Conservation (phyloP, 2,329 filamentous ascomycete species). For the Sodiomyces alkalinus region DNA sequence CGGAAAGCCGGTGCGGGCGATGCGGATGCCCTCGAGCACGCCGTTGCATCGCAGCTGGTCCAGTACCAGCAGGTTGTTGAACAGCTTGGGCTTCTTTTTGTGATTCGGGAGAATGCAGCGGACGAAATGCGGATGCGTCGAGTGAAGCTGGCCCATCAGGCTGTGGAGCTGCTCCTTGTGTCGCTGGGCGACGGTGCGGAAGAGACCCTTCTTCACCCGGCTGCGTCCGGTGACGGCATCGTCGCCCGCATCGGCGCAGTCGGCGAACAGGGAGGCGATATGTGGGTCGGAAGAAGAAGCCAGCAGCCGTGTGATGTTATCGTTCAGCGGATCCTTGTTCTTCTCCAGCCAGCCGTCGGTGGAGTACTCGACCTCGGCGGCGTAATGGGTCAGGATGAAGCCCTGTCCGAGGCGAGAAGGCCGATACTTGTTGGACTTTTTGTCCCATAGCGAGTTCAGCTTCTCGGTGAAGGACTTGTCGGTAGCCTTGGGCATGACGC, state of each 20-base stretch:
- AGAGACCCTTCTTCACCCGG: slow-evolving; percentile 90
- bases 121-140: slow-evolving; percentile 95
- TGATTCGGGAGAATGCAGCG: slow-evolving; percentile 96
- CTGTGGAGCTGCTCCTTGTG: slow-evolving; percentile 98
- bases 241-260: slow-evolving; percentile 75
- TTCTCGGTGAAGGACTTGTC: slow-evolving; percentile 97
- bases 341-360: slow-evolving; percentile 95
- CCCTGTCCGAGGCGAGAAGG: slow-evolving; percentile 77
- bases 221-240: slow-evolving; percentile 54
- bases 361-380: slow-evolving; percentile 92
- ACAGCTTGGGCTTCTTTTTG: slow-evolving; percentile 89
- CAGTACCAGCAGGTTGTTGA: slow-evolving; percentile 80
- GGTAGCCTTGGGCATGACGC: slow-evolving; percentile 96
- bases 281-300: slow-evolving; percentile 72
- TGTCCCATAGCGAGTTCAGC: slow-evolving; percentile 90
- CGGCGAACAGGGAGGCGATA: slow-evolving; percentile 68
- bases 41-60: slow-evolving; percentile 97
- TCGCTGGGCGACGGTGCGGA: slow-evolving; percentile 88
- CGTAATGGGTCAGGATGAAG: slow-evolving; percentile 93
- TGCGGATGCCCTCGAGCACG: slow-evolving; percentile 96
- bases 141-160: slow-evolving; percentile 85
- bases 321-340: slow-evolving; percentile 96
- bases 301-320: slow-evolving; percentile 84
- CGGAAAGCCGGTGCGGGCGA: slow-evolving; percentile 91
- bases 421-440: slow-evolving; percentile 87